A percentile compares a stretch with the other conserved stretches of the same genome.
Evolutionary conservation across 2,329 filamentous ascomycete genomes (phyloP).

Genomic region (Beauveria bassiana): DNA sequence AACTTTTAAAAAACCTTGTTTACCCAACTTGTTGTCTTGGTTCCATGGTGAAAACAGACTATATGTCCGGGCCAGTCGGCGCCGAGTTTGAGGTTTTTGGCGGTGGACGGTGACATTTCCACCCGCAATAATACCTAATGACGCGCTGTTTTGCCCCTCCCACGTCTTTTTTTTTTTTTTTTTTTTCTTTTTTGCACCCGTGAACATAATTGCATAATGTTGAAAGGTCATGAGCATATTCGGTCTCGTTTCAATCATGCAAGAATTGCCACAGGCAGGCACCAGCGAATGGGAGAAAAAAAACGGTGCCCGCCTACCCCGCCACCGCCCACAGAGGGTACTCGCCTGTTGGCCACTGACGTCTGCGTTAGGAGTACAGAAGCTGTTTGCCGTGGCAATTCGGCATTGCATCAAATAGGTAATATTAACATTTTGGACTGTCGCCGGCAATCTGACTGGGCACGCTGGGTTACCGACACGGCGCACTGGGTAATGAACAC

Average conservation of each 20-base stretch:
- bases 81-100: neutral
- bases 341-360: neutral
- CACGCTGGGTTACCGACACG: no score
- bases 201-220: neutral
- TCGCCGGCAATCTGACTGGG: no score
- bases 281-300: neutral
- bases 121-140: neutral
- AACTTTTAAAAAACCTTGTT: neutral
- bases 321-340: neutral
- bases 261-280: neutral
- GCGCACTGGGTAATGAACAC: neutral
- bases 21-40: neutral
- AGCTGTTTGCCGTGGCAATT: neutral
- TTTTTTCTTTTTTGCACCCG: neutral
- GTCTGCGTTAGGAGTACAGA: neutral
- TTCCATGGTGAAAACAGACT: neutral
- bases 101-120: neutral
- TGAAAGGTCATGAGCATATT: slow-evolving; percentile 3
- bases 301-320: neutral
- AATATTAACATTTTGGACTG: no score
- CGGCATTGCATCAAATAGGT: neutral
- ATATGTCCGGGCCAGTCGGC: neutral
- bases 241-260: slow-evolving; percentile 9
- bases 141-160: neutral
- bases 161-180: neutral